These are phyloP conservation scores for Penicillium argentinense DNA, from an alignment of 495 filamentous ascomycete species.

Conservation along the genomic window DNA sequence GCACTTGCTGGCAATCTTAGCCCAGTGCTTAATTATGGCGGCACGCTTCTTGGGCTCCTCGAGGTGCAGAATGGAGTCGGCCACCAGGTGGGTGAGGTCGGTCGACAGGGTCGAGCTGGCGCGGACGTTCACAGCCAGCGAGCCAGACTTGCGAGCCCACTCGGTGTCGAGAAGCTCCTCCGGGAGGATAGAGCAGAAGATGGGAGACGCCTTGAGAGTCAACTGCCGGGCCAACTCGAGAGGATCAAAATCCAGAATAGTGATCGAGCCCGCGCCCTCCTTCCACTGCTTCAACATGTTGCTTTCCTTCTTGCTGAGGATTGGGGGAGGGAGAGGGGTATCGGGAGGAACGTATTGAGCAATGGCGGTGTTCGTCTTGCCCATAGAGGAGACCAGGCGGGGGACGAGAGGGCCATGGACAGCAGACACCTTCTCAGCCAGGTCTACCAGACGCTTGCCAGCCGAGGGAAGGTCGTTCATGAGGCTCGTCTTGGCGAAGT, in stretches of 20 bases:
- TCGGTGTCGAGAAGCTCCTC: constrained; percentile 92
- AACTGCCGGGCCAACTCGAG: constrained; percentile 90
- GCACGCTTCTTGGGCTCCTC: constrained; percentile 92
- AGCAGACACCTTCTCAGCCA: constrained; percentile 79
- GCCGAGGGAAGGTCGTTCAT: constrained; percentile 67
- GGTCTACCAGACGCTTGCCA: constrained; percentile 72
- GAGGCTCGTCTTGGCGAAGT: constrained; percentile 76
- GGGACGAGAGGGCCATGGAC: constrained; percentile 77
- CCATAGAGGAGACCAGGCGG: constrained; percentile 82
- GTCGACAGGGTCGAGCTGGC: constrained; percentile 93
- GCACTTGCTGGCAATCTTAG: constrained; percentile 89
- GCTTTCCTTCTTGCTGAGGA: constrained; percentile 73
- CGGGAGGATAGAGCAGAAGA: constrained; percentile 90
- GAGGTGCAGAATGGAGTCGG: constrained; percentile 86
- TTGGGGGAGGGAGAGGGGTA: constrained; percentile 64
- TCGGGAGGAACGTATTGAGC: constrained; percentile 69
- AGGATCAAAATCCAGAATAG: constrained; percentile 90
- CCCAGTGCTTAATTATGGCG: constrained; percentile 93
- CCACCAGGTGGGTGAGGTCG: constrained; percentile 87
- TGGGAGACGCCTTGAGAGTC: constrained; percentile 87
- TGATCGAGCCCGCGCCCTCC: constrained; percentile 63
- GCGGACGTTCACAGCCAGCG: constrained; percentile 84
- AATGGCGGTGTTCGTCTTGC: constrained; percentile 76
- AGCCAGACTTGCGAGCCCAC: constrained; percentile 84
- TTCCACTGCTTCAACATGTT: constrained; percentile 73